These are phyloP conservation scores for Xerocomus nothofagi DNA, from an alignment of 1,284 basidiomycete genomes.

Conservation along the genomic window DNA sequence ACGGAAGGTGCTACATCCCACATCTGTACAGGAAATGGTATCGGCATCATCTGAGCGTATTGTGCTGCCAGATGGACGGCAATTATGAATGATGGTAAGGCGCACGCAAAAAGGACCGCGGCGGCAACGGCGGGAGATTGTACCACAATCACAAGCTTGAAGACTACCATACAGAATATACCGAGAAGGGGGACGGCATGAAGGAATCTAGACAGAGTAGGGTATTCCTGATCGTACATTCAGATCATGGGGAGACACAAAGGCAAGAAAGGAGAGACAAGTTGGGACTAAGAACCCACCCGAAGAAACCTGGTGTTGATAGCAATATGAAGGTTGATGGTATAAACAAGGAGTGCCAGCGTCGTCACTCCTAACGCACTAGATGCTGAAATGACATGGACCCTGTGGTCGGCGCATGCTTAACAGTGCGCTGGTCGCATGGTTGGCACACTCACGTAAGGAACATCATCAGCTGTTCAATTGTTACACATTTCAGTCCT, in stretches of 20 bases:
- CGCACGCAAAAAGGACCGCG: slow-evolving; percentile 24
- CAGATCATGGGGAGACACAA: not conserved
- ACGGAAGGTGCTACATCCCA: not conserved
- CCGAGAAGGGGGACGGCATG: slow-evolving; percentile 31
- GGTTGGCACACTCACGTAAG: slow-evolving; percentile 31
- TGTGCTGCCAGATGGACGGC: slow-evolving; percentile 7
- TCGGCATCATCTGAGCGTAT: slow-evolving; percentile 2
- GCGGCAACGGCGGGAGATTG: slow-evolving; percentile 23
- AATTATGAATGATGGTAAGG: slow-evolving; percentile 20
- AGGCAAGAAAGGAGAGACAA: not conserved
- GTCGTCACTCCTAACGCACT: slow-evolving; percentile 21
- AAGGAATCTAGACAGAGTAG: slow-evolving; percentile 22
- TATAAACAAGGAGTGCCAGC: slow-evolving; percentile 32
- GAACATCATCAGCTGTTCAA: slow-evolving; percentile 27
- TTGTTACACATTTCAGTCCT: not conserved
- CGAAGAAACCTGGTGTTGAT: slow-evolving; percentile 18
- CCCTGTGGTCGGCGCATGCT: slow-evolving; percentile 9
- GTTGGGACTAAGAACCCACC: slow-evolving; percentile 11
- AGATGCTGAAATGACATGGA: slow-evolving; percentile 27
- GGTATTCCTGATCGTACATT: slow-evolving; percentile 11
- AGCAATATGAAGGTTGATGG: slow-evolving; percentile 30
- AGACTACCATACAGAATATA: slow-evolving; percentile 24
- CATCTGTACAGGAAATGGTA: slow-evolving; percentile 12
- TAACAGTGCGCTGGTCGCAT: not conserved
- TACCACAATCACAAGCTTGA: slow-evolving; percentile 19